Evolutionary conservation across 306 rosid species (phyloP), one percentile per base, ranked within the genome.

Genomic region (Dalbergia oliveri): DNA sequence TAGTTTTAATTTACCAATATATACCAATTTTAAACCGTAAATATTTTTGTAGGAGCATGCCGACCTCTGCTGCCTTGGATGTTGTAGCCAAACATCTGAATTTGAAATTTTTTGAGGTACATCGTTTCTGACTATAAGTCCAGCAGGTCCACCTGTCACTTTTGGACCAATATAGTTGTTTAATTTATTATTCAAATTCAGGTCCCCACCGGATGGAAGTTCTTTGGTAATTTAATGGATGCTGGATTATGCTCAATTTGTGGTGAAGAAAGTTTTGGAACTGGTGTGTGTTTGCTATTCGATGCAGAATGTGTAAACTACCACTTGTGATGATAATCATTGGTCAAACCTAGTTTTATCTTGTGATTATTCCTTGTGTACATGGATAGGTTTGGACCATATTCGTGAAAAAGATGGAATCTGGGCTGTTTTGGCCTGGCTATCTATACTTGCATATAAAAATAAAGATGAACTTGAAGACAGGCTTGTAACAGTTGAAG

Each of bases 201-300:
- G 99, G 99, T 96, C 4, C 98, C 99, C 72, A 96, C 98, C 0
- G 99, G 99, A 78, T 93, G 99, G 99, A 96, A 96, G 86, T 93
- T 91, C 87, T 93, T 93, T 72, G 99, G 99, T 66, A 96, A 96
- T 82, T 84, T 96, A 79, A 96, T 96, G 99, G 97, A 96, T 86
- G 98, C 97, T 82, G 98, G 97, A 71, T 39, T 90, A 56, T 96
- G 98, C 75, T 96, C 99, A 31, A 51, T 96, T 53, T 96, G 99
- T 75, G 99, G 99, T 47, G 99, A 96, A 88, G 99, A 96, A 89
- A 96, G 99, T 87, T 96, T 96, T 82, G 99, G 99, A 85, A 96
- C 99, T 43, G 99, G 99, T 91, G 76, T 39, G 93, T 72, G 50
- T 78, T 84, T 16, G 39, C 70, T 59, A 53, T 69, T 78, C 64